Evolutionary conservation across 192 early-diverging fungal species (phyloP), one percentile per base, ranked within the genome.

Genomic region (Podila horticola): DNA sequence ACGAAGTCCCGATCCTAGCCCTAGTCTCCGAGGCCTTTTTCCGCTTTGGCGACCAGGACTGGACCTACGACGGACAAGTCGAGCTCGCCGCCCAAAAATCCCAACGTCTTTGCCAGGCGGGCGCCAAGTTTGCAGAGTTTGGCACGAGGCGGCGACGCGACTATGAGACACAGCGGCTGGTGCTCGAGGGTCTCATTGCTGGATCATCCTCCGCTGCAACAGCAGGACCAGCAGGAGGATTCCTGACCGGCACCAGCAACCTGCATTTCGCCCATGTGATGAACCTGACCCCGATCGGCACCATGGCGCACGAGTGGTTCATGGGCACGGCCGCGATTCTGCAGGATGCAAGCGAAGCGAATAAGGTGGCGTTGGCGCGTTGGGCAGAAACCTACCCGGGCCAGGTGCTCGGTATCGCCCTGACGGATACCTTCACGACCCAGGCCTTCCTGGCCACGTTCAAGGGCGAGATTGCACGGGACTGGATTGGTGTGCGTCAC

Each of bases 91-190:
- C 59, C 2, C 61, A 58, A 26, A 94, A 95, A 75, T 79, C 87
- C 1, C 51, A 72, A n/a, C 15, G 55, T 24, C 82, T 95, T 0
- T 67, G 87, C 12, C 64, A 82, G 7, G 83, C 83, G 2, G 92
- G 92, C 12, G 93, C 92, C 71, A 82, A 63, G 29, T 94, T 95
- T 83, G 89, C 92, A 26, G 94, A 95, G 65, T 94, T 95, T 87
- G 94, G 94, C 30, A 94, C 93, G 0, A 75, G 93, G 8, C 74
- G 93, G 33, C 84, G 94, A 17, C 88, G 93, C 3, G 88, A 91
- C 66, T 91, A 89, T 69, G 75, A 83, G 28, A 90, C 93, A 0
- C 92, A 93, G 30, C 83, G 92, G 61, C 88, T 90, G 13, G 89
- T 94, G 6, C 69, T 94, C 64, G 64, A 74, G 10, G 87, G 77